Evolutionary conservation across 2,329 filamentous ascomycete species (phyloP).

Genomic region (Ramularia endophylla): DNA sequence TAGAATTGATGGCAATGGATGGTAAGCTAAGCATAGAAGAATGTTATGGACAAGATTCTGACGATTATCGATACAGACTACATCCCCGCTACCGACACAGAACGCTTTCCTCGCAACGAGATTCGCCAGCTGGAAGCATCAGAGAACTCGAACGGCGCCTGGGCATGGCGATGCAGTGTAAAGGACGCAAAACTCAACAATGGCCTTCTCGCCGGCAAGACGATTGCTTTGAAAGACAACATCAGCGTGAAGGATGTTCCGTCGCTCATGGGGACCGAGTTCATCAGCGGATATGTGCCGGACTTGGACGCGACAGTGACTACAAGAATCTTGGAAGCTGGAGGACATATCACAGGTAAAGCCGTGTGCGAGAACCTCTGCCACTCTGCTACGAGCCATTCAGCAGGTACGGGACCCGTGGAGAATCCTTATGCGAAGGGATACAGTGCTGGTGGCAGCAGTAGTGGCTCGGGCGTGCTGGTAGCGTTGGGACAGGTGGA

Average conservation of each 20-base stretch:
- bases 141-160: slow-evolving; percentile 37
- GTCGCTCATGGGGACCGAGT: slow-evolving; percentile 40
- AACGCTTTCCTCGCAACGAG: slow-evolving; percentile 33
- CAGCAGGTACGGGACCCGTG: slow-evolving; percentile 28
- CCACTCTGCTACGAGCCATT: slow-evolving; percentile 19
- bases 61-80: slow-evolving; percentile 22
- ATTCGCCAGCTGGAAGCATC: slow-evolving; percentile 30
- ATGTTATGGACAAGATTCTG: not conserved
- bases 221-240: slow-evolving; percentile 44
- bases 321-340: slow-evolving; percentile 38
- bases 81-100: slow-evolving; percentile 27
- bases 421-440: slow-evolving; percentile 41
- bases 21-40: slow-evolving; percentile 9
- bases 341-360: slow-evolving; percentile 40
- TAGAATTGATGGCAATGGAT: slow-evolving; percentile 33
- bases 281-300: slow-evolving; percentile 33
- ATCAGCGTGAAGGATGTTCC: slow-evolving; percentile 42
- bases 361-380: slow-evolving; percentile 46
- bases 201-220: slow-evolving; percentile 35
- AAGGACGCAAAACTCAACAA: slow-evolving; percentile 24
- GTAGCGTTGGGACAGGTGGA: slow-evolving; percentile 37
- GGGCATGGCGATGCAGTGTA: slow-evolving; percentile 40
- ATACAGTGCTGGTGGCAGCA: slow-evolving; percentile 45
- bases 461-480: slow-evolving; percentile 39
- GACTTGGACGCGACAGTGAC: slow-evolving; percentile 43